phyloP scores from a whole-genome alignment of 768 basidiomycete genomes.

The Phlegmacium glaucopus region DNA sequence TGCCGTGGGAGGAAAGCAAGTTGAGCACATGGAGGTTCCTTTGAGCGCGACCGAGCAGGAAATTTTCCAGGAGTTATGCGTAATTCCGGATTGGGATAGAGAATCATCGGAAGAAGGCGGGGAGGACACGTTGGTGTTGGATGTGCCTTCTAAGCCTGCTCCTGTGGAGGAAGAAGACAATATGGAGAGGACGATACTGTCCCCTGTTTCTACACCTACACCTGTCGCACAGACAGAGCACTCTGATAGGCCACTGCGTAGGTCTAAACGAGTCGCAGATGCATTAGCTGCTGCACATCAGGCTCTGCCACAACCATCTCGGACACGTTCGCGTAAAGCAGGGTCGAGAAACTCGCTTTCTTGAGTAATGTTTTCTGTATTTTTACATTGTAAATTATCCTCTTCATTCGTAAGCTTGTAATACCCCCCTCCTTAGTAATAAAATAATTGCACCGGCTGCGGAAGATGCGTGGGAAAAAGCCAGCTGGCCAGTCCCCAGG shows the following conservation, averaged over 20 bases:
- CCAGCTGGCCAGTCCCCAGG: slow-evolving; percentile 17
- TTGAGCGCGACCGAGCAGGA: slow-evolving; percentile 69
- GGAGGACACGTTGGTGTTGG: slow-evolving; percentile 11
- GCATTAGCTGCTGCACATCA: slow-evolving; percentile 49
- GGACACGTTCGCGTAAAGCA: slow-evolving; percentile 21
- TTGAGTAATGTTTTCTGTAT: slow-evolving; percentile 18
- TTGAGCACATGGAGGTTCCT: slow-evolving; percentile 40
- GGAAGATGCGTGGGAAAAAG: slow-evolving; percentile 32
- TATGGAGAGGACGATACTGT: slow-evolving; percentile 4
- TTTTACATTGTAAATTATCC: not conserved
- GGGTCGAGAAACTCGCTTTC: slow-evolving; percentile 38
- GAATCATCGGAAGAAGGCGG: slow-evolving; percentile 21
- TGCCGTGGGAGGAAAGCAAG: slow-evolving; percentile 10
- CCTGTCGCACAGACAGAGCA: not conserved
- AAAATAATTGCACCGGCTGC: not conserved
- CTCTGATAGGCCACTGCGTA: slow-evolving; percentile 39
- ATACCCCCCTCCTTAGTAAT: not conserved
- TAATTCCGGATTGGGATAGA: slow-evolving; percentile 50
- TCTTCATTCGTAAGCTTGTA: not conserved
- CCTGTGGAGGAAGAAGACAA: slow-evolving; percentile 1
- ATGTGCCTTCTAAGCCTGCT: slow-evolving; percentile 4
- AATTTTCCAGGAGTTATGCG: slow-evolving; percentile 64
- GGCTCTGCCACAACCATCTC: slow-evolving; percentile 29
- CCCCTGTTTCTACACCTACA: no score
- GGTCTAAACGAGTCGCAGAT: slow-evolving; percentile 69